Evolutionary conservation across 1,139 yeast genomes (phyloP).

Genomic region (Geotrichum siamense): DNA sequence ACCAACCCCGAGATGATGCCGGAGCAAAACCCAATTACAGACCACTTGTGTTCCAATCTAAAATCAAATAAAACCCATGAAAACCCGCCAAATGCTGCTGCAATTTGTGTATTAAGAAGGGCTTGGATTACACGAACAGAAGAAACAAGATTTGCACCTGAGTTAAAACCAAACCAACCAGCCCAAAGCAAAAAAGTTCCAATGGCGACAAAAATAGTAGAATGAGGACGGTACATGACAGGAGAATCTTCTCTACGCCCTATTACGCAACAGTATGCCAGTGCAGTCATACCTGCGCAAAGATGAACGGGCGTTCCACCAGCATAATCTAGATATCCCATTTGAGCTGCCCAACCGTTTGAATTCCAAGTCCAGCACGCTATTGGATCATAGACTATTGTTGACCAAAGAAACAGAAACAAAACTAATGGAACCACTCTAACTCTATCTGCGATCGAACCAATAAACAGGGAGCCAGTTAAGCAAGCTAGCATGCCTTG

Average conservation of each 20-base stretch:
- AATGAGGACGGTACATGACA: conserved; percentile 25
- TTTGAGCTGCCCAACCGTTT: conserved; percentile 48
- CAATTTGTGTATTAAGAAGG: conserved; percentile 31
- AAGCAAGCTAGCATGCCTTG: conserved; percentile 42
- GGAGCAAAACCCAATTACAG: conserved; percentile 37
- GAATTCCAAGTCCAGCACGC: conserved; percentile 62
- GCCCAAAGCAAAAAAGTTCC: conserved; percentile 55
- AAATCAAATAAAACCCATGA: conserved; percentile 34
- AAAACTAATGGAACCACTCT: conserved; percentile 47
- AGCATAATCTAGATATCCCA: conserved; percentile 55
- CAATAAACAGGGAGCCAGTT: conserved; percentile 49
- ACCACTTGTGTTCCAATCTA: conserved; percentile 29
- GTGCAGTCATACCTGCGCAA: conserved; percentile 52
- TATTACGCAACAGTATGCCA: conserved; percentile 52
- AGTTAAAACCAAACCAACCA: conserved; percentile 89
- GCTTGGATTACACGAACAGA: conserved; percentile 42
- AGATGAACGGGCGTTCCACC: conserved; percentile 62
- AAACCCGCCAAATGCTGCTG: conserved; percentile 34
- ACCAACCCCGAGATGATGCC: conserved; percentile 39
- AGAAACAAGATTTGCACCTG: conserved; percentile 66
- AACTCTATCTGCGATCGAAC: conserved; percentile 55
- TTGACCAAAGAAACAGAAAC: conserved; percentile 50
- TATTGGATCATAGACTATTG: conserved; percentile 54
- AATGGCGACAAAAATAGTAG: conserved; percentile 38
- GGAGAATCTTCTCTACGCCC: conserved; percentile 36